These are phyloP conservation scores for Geoglossum cookeanum DNA, from an alignment of 2,329 filamentous ascomycete genomes.

Conservation along the genomic window DNA sequence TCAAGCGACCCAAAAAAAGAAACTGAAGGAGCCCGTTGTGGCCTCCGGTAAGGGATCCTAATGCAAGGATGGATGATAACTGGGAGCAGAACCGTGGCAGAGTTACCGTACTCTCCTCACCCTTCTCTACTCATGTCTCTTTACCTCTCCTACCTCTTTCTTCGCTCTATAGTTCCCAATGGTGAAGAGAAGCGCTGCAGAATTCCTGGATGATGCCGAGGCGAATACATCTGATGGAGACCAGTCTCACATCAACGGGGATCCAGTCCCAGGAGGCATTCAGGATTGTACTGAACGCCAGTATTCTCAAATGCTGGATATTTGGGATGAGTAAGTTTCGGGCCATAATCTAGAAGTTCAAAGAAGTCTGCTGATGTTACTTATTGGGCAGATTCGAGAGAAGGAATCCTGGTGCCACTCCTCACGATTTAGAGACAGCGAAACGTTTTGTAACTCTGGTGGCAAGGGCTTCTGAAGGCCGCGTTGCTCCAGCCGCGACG, in stretches of 20 bases:
- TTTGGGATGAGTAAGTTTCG: constrained; percentile 7
- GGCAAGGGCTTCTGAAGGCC: constrained; percentile 3
- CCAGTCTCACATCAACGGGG: constrained; percentile 9
- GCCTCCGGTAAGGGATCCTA: not conserved
- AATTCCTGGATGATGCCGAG: constrained; percentile 12
- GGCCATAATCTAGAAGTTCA: constrained; percentile 3
- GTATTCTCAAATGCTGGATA: constrained; percentile 9
- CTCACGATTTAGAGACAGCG: constrained; percentile 8
- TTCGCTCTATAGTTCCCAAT: constrained; percentile 5
- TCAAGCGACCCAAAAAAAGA: not conserved
- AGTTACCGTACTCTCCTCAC: not conserved
- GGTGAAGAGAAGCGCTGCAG: constrained; percentile 7
- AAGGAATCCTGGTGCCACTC: constrained; percentile 10
- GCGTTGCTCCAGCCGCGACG: not conserved
- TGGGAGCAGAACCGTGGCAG: not conserved
- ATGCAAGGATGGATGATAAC: not conserved
- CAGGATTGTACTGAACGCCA: constrained; percentile 11
- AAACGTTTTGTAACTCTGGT: constrained; percentile 11
- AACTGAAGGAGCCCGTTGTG: not conserved
- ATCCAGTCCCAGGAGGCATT: constrained; percentile 11
- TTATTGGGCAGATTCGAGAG: constrained; percentile 9
- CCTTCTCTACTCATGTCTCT: constrained; percentile 5
- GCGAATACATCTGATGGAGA: constrained; percentile 6
- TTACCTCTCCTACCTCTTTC: constrained; percentile 6
- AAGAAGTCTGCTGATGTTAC: constrained; percentile 4